A percentile compares a stretch with the other conserved stretches of the same genome.
phyloP scores from a whole-genome alignment of 2,329 filamentous ascomycete genomes.

The Sordariomycetes sp. region DNA sequence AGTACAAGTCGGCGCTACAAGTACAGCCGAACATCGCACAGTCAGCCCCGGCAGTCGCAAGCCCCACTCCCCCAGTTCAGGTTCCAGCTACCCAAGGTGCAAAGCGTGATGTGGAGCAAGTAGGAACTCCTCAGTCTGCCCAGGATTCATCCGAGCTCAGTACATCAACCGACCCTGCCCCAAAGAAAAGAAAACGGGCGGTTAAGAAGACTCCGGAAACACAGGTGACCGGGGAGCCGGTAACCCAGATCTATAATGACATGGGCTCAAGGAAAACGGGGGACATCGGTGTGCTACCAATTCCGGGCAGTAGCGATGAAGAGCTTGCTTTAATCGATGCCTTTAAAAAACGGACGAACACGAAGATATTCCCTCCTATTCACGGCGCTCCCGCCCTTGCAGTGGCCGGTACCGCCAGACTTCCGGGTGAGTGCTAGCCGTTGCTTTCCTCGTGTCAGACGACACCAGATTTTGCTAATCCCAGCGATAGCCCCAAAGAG shows the following conservation, averaged over 20 bases:
- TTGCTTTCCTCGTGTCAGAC: not conserved
- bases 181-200: constrained; percentile 24
- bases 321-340: constrained; percentile 17
- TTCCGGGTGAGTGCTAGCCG: constrained; percentile 15
- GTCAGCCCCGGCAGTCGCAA: not conserved
- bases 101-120: constrained; percentile 10
- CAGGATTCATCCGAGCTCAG: constrained; percentile 8
- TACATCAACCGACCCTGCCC: constrained; percentile 13
- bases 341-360: constrained; percentile 22
- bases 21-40: not conserved
- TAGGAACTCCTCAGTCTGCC: constrained; percentile 8
- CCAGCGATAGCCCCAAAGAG: constrained; percentile 21
- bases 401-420: constrained; percentile 23
- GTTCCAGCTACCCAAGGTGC: constrained; percentile 7
- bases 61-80: not conserved
- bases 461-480: not conserved
- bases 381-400: constrained; percentile 23
- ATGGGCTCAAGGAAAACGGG: not conserved
- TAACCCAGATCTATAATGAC: not conserved
- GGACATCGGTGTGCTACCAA: not conserved
- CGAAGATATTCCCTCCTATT: constrained; percentile 21
- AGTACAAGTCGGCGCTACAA: not conserved
- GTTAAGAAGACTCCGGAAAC: constrained; percentile 21
- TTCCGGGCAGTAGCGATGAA: constrained; percentile 8
- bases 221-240: constrained; percentile 9